phyloP scores from a whole-genome alignment of 441 rosid genomes.

The Populus hybrid region DNA sequence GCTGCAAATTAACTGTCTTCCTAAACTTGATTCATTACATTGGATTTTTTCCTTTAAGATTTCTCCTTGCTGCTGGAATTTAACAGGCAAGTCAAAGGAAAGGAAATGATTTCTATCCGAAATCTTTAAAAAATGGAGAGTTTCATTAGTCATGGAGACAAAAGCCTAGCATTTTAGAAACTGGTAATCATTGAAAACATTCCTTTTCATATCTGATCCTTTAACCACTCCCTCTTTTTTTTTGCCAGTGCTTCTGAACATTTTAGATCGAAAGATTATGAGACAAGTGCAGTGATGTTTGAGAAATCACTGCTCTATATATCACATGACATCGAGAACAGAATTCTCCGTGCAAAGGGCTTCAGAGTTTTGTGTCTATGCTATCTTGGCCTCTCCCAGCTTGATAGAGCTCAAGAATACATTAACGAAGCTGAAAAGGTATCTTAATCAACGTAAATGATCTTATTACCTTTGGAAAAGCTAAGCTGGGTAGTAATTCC shows the following conservation, averaged over 20 bases:
- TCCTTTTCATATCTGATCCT: background rate
- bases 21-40: background rate
- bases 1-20: background rate
- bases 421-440: slow-evolving; percentile 92
- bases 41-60: background rate
- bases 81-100: background rate
- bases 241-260: slow-evolving; percentile 69
- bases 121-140: background rate
- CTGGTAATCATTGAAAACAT: background rate
- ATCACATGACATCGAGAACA: slow-evolving; percentile 61
- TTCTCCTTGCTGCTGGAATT: background rate
- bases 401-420: slow-evolving; percentile 86
- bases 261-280: slow-evolving; percentile 74
- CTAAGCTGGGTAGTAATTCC: slow-evolving; percentile 9
- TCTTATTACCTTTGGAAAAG: slow-evolving; percentile 11
- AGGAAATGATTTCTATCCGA: background rate
- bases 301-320: slow-evolving; percentile 93
- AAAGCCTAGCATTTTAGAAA: background rate
- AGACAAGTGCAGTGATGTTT: slow-evolving; percentile 76
- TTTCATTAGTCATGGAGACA: background rate
- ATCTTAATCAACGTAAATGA: slow-evolving; percentile 9
- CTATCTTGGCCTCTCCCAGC: slow-evolving; percentile 72
- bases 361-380: slow-evolving; percentile 93
- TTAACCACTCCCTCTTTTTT: slow-evolving; percentile 14
- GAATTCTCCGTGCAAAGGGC: slow-evolving; percentile 80